Evolutionary conservation across 148 eudicot genomes (phyloP), one percentile per base, ranked within the genome.

Genomic region (Mesembryanthemum crystallinum): DNA sequence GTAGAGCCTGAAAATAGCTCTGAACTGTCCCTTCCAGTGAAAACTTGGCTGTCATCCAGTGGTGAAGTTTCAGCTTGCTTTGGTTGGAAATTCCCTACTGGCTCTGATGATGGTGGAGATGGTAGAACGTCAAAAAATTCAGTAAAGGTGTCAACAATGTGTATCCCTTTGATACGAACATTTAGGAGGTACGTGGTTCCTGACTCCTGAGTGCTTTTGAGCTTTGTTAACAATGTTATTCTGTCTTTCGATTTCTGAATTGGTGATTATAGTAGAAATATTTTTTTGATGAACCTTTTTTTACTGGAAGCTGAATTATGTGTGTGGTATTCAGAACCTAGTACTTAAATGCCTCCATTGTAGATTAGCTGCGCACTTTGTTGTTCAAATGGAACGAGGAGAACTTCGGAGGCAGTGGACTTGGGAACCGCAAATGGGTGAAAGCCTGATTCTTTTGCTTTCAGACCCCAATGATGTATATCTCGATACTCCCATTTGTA

Each of bases 391-490:
- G 94, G 97, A 91, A 83, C 89, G 82, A 85, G 84, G 84, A 43
- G 92, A 88, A 73, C 82, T 89, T 52, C 76, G 82, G 83, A 92
- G 79, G 82, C 90, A 86, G 83, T 95, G 96, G 98, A 84, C 89
- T 66, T 95, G 98, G 98, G 97, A 95, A 77, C 83, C 94, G 37
- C 85, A 82, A 83, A 95, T 95, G 97, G 86, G 92, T 65, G 92
- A 86, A 74, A 90, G 92, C 86, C 82, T 92, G 87, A 86, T 95
- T 79, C 97, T 95, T 78, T 76, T 92, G 85, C 91, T 92, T 83
- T 89, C 89, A 82, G 98, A 95, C 84, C 92, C 96, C 71, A 89
- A 92, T 80, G 98, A 95, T 85, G 98, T 92, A 94, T 70, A 30
- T 84, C 62, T 74, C 66, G 21, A 70, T 18, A 67, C 74, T 77